Evolutionary conservation across 148 eudicot genomes (phyloP), one percentile per base, ranked within the genome.

Genomic region (Rhododendron vialii): DNA sequence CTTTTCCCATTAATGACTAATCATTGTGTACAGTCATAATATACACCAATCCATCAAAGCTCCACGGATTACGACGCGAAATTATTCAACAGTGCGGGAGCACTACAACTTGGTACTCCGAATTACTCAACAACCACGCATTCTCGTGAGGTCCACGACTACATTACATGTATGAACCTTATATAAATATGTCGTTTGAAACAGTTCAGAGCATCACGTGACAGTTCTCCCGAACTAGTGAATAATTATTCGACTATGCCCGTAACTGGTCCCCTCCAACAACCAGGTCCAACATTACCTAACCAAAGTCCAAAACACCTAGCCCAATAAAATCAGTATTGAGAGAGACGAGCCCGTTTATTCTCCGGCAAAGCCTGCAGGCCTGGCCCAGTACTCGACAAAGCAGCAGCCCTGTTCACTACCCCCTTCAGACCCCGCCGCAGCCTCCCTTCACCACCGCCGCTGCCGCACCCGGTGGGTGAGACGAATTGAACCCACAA

Each of bases 341-440:
- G 45, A 75, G 26, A 75, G 79, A 75, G 79, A 75, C 79, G 79
- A 15, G 47, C 79, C 48, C 92, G 63, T 69, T 90, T 89, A 85
- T 81, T 87, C 48, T 87, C 86, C 84, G 88, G 86, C 89, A 88
- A 83, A 81, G 24, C 84, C 84, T 88, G 47, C n/a, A 30, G 76
- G 76, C 79, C 79, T 75, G 79, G 36, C 47, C 79, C 79, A 75
- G 76, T 4, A 73, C 83, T 76, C 83, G 89, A 86, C 85, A 86
- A 43, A 78, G 20, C 55, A 26, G 88, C 85, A 17, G 88, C 85
- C 88, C 90, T 92, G 76, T 94, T 98, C 83, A 93, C 86, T 59
- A 95, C 94, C 88, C 86, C 91, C 89, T 89, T 94, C 83, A 96
- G 86, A 15, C 94, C 99, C 20, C 93, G 87, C 77, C 89, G 80